phyloP scores from a whole-genome alignment of 1,284 basidiomycete species.

The Golubevia sp. region DNA sequence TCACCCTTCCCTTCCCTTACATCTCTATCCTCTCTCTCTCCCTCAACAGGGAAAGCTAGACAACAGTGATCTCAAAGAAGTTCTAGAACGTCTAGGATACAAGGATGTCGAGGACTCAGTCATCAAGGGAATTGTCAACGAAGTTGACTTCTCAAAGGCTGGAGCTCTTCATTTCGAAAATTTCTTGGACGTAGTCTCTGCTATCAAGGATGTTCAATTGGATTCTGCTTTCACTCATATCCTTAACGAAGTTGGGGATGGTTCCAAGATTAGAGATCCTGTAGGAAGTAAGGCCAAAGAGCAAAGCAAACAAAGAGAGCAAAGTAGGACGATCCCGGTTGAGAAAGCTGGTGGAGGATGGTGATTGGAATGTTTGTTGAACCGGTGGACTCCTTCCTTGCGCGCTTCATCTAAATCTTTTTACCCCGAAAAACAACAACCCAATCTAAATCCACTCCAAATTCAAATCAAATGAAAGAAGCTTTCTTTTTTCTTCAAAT shows the following conservation, averaged over 20 bases:
- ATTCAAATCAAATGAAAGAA: too few relatives aligned
- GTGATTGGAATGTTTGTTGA: too few relatives aligned
- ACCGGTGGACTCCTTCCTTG: too few relatives aligned
- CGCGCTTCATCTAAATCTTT: too few relatives aligned
- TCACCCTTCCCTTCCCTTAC: too few relatives aligned
- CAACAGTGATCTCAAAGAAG: conserved; percentile 40
- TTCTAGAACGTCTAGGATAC: conserved; percentile 44
- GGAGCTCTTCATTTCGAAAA: conserved; percentile 48
- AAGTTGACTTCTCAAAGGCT: conserved; percentile 46
- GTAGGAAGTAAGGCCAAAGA: conserved; percentile 41
- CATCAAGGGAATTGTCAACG: conserved; percentile 38
- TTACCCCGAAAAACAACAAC: too few relatives aligned
- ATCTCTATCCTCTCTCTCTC: too few relatives aligned
- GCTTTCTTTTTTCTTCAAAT: too few relatives aligned
- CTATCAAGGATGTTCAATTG: conserved; percentile 41
- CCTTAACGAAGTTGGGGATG: conserved; percentile 34
- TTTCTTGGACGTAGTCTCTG: conserved; percentile 47
- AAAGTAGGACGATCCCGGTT: conserved; percentile 43
- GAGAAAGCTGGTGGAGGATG: conserved; percentile 52
- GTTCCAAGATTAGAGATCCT: conserved; percentile 26
- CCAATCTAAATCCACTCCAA: too few relatives aligned
- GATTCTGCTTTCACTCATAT: conserved; percentile 50
- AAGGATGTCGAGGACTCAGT: conserved; percentile 34
- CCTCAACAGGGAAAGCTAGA: conserved; percentile 27
- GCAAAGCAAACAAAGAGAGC: conserved; percentile 30